Evolutionary conservation across 306 rosid species (phyloP).

Genomic region (Delonix regia): DNA sequence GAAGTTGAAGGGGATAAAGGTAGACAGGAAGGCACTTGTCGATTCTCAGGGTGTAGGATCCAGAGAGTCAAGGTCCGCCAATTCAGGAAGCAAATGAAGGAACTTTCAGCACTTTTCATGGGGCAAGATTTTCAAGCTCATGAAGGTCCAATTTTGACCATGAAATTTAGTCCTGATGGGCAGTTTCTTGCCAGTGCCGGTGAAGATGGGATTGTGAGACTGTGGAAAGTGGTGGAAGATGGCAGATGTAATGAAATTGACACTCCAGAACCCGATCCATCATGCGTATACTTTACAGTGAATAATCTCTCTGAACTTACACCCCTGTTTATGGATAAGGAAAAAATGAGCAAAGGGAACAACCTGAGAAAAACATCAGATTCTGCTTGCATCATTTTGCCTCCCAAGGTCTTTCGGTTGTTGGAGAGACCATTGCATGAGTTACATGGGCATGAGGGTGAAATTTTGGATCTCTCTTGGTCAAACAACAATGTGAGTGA

Average conservation of each 20-base stretch:
- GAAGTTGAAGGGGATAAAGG: slow-evolving; percentile 44
- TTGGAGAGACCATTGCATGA: slow-evolving; percentile 83
- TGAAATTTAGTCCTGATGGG: slow-evolving; percentile 98
- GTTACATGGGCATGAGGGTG: slow-evolving; percentile 80
- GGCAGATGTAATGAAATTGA: slow-evolving; percentile 77
- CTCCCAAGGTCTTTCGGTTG: slow-evolving; percentile 80
- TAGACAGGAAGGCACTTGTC: slow-evolving; percentile 26
- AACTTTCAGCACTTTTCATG: slow-evolving; percentile 85
- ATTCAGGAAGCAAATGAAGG: slow-evolving; percentile 64
- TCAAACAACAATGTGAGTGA: slow-evolving; percentile 85
- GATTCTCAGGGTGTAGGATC: slow-evolving; percentile 49
- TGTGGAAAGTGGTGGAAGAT: slow-evolving; percentile 92
- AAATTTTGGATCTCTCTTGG: slow-evolving; percentile 92
- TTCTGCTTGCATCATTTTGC: slow-evolving; percentile 83
- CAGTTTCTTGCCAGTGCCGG: slow-evolving; percentile 93
- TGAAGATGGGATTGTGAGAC: slow-evolving; percentile 77
- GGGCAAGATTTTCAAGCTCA: slow-evolving; percentile 95
- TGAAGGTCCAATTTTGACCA: slow-evolving; percentile 77
- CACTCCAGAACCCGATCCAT: slow-evolving; percentile 82
- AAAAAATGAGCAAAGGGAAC: slow-evolving; percentile 55
- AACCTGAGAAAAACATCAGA: slow-evolving; percentile 71
- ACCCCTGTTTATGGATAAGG: slow-evolving; percentile 74
- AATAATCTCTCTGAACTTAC: slow-evolving; percentile 74
- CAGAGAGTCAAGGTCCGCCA: slow-evolving; percentile 80
- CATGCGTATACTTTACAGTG: slow-evolving; percentile 84